Base-by-base conservation (phyloP, 1,284 basidiomycete species). In the Cryptococcus sp. region DNA sequence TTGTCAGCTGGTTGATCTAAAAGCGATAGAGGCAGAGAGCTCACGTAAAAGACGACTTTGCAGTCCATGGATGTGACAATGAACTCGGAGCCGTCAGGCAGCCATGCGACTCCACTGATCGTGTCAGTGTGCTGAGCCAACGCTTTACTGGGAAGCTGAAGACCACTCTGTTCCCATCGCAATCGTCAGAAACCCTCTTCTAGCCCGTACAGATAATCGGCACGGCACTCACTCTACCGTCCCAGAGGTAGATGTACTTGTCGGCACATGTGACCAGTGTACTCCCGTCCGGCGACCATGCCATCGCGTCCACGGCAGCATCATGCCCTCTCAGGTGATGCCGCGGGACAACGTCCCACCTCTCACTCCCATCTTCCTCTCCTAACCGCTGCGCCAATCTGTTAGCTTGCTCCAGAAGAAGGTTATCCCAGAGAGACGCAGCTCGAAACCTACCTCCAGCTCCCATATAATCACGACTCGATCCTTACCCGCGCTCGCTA, bases 401-500 rank as follows among this genome's bases (percentile, higher is more conserved):
- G 21, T 56, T 50, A 52, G 43, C 24, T 13, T n/a, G 18, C 6
- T 13, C 18, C 18, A 7, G 13, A 18, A 42, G 23, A 21, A 39
- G 18, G 20, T 20, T 16, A 28, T n/a, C 12, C 20, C 44, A 46
- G 13, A 24, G 40, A 12, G 3, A 59, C 46, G 42, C 9, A 33
- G 28, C 28, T 33, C 5, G 9, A 33, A 9, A 80, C 86, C 72
- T 72, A 90, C 90, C 72, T 84, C 85, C 55, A 91, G 81, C 52
- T 82, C 82, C 94, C 94, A 98, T 52, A 98, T 87, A 61, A 96
- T 89, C 8, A 89, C 91, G 2, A 82, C 82, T 77, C 84, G 85
- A 75, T 98, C 94, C 70, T 84, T 89, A 57, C 94, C 89, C 37
- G 87, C 89, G 61, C 87, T 93, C 15, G 94, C 96, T 38, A 98